Evolutionary conservation across 495 filamentous ascomycete species (phyloP).

Genomic region (Xylaria telfairii): DNA sequence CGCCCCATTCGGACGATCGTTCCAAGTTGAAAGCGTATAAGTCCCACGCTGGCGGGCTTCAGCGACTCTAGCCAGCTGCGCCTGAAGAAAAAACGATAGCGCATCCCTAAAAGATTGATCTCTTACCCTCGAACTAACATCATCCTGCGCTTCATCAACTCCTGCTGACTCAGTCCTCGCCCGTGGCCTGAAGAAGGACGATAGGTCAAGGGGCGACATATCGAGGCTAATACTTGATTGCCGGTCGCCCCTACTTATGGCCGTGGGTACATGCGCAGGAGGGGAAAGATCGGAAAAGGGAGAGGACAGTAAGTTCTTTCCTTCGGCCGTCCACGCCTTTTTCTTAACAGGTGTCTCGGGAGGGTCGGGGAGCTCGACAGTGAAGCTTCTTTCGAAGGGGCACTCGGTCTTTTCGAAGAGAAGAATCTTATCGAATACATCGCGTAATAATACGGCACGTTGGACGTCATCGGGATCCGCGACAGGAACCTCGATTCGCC

Average conservation of each 20-base stretch:
- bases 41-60: too few relatives aligned
- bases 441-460: conserved; percentile 69
- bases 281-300: conserved; percentile 30
- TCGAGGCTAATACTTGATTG: conserved; percentile 21
- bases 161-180: background rate
- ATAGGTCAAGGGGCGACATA: conserved; percentile 13
- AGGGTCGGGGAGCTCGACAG: conserved; percentile 74
- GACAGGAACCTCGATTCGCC: conserved; percentile 83
- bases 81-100: background rate
- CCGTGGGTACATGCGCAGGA: conserved; percentile 24
- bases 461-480: conserved; percentile 62
- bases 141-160: background rate
- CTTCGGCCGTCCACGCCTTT: conserved; percentile 70
- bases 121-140: background rate
- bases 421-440: conserved; percentile 70
- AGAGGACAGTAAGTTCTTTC: conserved; percentile 48
- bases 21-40: background rate
- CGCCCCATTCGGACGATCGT: background rate
- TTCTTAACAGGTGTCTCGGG: conserved; percentile 69
- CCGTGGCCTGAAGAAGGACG: background rate
- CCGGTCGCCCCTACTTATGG: conserved; percentile 27
- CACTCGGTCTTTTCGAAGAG: conserved; percentile 87
- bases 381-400: conserved; percentile 80
- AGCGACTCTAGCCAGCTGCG: too few relatives aligned
- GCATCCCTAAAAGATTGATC: background rate